phyloP scores from a whole-genome alignment of 2,329 filamentous ascomycete species.

The Coniochaeta sp. region DNA sequence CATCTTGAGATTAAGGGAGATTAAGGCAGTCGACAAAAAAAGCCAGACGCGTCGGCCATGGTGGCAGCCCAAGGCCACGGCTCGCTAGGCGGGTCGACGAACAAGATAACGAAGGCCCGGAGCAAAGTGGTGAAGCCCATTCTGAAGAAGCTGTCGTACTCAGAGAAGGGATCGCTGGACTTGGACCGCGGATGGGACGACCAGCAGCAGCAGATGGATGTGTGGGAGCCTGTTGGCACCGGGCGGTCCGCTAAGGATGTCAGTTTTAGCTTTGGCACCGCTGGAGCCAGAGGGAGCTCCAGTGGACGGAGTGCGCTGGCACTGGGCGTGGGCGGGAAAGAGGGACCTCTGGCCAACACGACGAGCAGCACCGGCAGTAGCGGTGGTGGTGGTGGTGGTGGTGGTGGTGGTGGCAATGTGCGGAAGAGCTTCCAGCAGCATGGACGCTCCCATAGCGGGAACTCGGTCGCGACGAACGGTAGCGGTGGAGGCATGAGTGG shows the following conservation, averaged over 20 bases:
- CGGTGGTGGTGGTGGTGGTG: neutral
- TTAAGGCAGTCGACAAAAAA: neutral
- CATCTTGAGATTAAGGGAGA: too few relatives aligned
- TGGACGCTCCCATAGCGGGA: constrained; percentile 50
- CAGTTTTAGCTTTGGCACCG: constrained; percentile 28
- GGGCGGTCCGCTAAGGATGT: constrained; percentile 31
- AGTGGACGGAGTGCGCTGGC: constrained; percentile 6
- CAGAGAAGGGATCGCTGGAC: constrained; percentile 57
- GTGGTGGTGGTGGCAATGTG: constrained; percentile 13
- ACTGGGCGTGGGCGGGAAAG: neutral
- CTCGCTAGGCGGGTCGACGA: constrained; percentile 20
- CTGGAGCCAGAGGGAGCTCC: constrained; percentile 13
- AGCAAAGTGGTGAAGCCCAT: constrained; percentile 52
- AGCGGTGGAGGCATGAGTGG: constrained; percentile 23
- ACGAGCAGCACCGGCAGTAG: constrained; percentile 5
- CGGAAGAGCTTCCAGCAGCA: constrained; percentile 32
- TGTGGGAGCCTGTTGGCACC: constrained; percentile 5
- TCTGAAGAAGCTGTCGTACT: constrained; percentile 50
- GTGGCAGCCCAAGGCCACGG: constrained; percentile 15
- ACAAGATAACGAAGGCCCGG: constrained; percentile 38
- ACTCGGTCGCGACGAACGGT: constrained; percentile 46
- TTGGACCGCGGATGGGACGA: constrained; percentile 54
- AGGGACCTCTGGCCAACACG: constrained; percentile 1
- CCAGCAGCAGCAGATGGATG: constrained; percentile 33
- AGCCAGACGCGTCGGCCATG: neutral